Evolutionary conservation across 2,329 filamentous ascomycete genomes (phyloP).

Genomic region (Diplodia intermedia): DNA sequence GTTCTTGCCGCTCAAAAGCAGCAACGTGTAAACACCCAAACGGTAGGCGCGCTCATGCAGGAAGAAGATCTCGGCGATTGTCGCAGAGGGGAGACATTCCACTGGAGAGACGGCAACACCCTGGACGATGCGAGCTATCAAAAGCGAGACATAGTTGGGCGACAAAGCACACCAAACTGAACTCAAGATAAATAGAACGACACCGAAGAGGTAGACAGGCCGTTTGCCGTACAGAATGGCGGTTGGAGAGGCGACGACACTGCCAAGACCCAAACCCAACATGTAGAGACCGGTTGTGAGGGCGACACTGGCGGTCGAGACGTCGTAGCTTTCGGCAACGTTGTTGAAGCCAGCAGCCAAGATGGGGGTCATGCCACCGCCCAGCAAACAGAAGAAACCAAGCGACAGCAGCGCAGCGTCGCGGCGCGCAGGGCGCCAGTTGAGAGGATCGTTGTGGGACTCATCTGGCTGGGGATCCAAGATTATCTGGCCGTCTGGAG

Average conservation of each 20-base stretch:
- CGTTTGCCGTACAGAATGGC: constrained; percentile 91
- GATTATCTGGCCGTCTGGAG: constrained; percentile 81
- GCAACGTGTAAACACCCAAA: constrained; percentile 88
- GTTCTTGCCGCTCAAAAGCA: constrained; percentile 91
- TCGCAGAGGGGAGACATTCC: constrained; percentile 90
- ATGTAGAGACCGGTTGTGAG: constrained; percentile 93
- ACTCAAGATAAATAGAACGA: constrained; percentile 77
- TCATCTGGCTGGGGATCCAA: constrained; percentile 92
- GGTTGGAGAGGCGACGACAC: constrained; percentile 83
- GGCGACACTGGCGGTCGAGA: constrained; percentile 75
- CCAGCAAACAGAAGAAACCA: constrained; percentile 91
- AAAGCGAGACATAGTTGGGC: constrained; percentile 77
- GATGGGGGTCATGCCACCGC: constrained; percentile 89
- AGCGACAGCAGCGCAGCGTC: constrained; percentile 81
- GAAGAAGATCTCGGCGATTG: constrained; percentile 96
- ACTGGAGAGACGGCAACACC: constrained; percentile 88
- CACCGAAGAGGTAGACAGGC: constrained; percentile 82
- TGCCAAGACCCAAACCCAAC: constrained; percentile 88
- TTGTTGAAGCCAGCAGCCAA: constrained; percentile 88
- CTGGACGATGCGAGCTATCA: constrained; percentile 84
- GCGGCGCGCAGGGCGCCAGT: constrained; percentile 84
- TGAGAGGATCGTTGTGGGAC: constrained; percentile 86
- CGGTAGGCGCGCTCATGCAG: constrained; percentile 92
- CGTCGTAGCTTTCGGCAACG: constrained; percentile 70
- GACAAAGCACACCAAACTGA: constrained; percentile 88